phyloP scores from a whole-genome alignment of 202 grass and related monocot genomes.

The Panicum virgatum region DNA sequence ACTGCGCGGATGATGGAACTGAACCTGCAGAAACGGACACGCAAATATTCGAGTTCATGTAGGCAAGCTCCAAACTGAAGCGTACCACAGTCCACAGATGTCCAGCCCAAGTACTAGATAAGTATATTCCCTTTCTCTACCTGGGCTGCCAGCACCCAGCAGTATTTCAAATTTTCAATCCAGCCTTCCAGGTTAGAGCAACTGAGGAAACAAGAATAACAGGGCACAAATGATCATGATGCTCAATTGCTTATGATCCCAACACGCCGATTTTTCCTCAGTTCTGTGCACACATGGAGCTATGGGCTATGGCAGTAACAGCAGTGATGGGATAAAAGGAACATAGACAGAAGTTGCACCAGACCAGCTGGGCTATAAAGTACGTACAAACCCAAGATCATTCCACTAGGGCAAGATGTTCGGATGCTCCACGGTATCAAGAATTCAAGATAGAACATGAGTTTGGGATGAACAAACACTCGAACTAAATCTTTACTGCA shows the following conservation, averaged over 20 bases:
- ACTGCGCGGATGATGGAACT: not conserved
- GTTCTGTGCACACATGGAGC: not conserved
- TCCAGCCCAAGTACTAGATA: not conserved
- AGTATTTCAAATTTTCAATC: not conserved
- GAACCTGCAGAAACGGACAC: not conserved
- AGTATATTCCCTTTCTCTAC: not conserved
- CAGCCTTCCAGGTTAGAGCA: not conserved
- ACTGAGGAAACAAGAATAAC: not conserved
- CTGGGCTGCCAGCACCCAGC: not conserved
- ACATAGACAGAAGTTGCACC: not conserved
- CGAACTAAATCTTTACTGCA: constrained; percentile 26
- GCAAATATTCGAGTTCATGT: not conserved
- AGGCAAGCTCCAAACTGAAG: not conserved
- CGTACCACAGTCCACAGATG: not conserved
- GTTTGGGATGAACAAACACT: constrained; percentile 27
- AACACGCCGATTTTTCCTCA: not conserved
- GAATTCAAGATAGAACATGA: not conserved
- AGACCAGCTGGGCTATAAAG: not conserved
- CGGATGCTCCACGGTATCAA: not conserved
- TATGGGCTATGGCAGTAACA: not conserved
- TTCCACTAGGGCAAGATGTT: not conserved
- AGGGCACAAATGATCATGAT: not conserved
- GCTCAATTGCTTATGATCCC: not conserved
- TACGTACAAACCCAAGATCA: not conserved
- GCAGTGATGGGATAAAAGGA: not conserved